A percentile compares a stretch with the other conserved stretches of the same genome.
Conservation (phyloP, 2,329 filamentous ascomycete species). For the Trichoderma oligosporum region DNA sequence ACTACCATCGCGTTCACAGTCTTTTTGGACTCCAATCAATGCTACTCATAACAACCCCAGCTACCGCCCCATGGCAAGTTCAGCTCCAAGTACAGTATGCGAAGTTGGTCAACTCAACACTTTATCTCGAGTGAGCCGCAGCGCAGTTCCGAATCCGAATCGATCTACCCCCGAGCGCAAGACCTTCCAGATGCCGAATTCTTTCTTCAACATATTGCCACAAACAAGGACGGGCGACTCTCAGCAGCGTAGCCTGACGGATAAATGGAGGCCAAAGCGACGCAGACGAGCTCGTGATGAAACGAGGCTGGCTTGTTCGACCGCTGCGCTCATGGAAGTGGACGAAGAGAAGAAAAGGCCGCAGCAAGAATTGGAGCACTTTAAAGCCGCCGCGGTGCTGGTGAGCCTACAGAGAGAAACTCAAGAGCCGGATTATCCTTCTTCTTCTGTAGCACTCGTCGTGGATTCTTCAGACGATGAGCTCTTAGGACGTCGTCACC, state of each 20-base stretch:
- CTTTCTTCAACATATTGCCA: not conserved
- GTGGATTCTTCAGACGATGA: constrained; percentile 9
- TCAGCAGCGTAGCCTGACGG: not conserved
- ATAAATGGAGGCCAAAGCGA: constrained; percentile 11
- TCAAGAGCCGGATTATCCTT: not conserved
- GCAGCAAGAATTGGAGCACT: constrained; percentile 6
- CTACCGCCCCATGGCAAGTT: not conserved
- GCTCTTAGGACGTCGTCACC: not conserved
- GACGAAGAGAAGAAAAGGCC: not conserved
- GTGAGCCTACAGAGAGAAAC: constrained; percentile 19
- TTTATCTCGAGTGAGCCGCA: not conserved
- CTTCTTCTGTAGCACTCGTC: not conserved
- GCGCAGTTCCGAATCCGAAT: not conserved
- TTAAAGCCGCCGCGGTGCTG: constrained; percentile 19
- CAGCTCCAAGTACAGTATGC: not conserved
- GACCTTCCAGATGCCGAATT: not conserved
- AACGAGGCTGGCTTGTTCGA: not conserved
- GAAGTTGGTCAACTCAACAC: not conserved
- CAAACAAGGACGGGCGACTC: not conserved
- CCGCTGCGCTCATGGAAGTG: not conserved
- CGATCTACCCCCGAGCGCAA: not conserved
- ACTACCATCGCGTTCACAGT: constrained; percentile 24
- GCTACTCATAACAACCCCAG: not conserved
- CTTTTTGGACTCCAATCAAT: not conserved
- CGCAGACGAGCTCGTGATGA: not conserved